These are phyloP conservation scores for Apiosordaria backusii DNA, from an alignment of 495 filamentous ascomycete species.

Conservation along the genomic window DNA sequence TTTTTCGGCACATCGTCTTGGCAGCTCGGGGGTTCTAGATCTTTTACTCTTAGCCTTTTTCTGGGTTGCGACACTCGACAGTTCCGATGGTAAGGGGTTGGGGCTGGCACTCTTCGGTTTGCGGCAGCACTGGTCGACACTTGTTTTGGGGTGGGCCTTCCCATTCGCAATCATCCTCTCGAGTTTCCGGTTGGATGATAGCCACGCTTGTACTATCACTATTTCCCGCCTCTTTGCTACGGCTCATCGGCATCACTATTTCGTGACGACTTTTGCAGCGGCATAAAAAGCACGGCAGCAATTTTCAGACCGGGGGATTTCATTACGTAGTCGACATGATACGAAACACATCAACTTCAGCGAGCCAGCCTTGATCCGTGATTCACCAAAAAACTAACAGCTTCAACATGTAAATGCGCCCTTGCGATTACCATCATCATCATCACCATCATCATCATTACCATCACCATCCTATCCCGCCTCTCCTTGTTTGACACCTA, in stretches of 20 bases:
- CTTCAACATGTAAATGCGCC: conserved; percentile 9
- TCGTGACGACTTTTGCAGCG: conserved; percentile 33
- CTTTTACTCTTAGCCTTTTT: conserved; percentile 21
- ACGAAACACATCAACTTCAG: conserved; percentile 27
- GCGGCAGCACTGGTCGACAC: conserved; percentile 34
- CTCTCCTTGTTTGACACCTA: background rate
- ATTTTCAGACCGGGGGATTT: conserved; percentile 26
- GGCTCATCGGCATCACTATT: conserved; percentile 28
- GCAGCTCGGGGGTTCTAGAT: conserved; percentile 21
- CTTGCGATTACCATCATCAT: background rate
- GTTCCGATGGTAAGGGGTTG: conserved; percentile 27
- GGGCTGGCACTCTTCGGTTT: conserved; percentile 22
- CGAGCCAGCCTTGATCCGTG: conserved; percentile 15
- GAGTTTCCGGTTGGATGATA: conserved; percentile 26
- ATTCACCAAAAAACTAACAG: background rate
- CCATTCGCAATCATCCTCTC: conserved; percentile 14
- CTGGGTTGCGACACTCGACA: conserved; percentile 34
- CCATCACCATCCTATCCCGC: background rate
- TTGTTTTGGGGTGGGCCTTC: conserved; percentile 17
- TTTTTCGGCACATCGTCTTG: conserved; percentile 30
- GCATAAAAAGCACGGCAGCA: background rate
- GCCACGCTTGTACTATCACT: conserved; percentile 39
- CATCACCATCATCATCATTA: conserved; percentile 1
- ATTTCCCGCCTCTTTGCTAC: conserved; percentile 30
- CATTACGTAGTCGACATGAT: conserved; percentile 36